Percentiles rank a stretch among this genome's conserved stretches.
Evolutionary conservation across 2,329 filamentous ascomycete species (phyloP).

Genomic region (Cercospora citrullina): DNA sequence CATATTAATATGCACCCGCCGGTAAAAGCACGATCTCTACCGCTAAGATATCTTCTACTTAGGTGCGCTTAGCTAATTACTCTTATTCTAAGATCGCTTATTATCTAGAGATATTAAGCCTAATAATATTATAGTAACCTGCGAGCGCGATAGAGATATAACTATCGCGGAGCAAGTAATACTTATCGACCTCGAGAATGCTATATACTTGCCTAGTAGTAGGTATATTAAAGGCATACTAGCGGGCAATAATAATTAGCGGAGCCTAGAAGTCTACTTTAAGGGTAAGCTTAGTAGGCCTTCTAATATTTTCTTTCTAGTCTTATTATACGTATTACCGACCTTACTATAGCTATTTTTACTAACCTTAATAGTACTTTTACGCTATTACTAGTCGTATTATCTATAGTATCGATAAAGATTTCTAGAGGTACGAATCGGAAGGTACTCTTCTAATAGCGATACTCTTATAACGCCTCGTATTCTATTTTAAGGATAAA

Average conservation of each 20-base stretch:
- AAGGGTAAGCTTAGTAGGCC: slow-evolving; percentile 36
- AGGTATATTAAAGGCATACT: slow-evolving; percentile 36
- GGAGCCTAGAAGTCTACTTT: slow-evolving; percentile 37
- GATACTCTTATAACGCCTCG: slow-evolving; percentile 35
- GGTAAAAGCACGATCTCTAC: neutral
- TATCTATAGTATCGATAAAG: slow-evolving; percentile 34
- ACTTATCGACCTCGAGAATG: slow-evolving; percentile 38
- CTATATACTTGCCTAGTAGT: slow-evolving; percentile 39
- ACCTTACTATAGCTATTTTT: too few relatives aligned
- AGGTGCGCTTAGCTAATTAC: neutral
- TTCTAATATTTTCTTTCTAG: slow-evolving; percentile 38
- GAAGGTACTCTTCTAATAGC: slow-evolving; percentile 32
- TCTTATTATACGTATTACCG: slow-evolving; percentile 18
- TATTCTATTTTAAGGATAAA: slow-evolving; percentile 36
- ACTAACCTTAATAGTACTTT: slow-evolving; percentile 7
- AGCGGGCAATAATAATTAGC: slow-evolving; percentile 38
- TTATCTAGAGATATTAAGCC: slow-evolving; percentile 34
- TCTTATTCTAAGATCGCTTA: neutral
- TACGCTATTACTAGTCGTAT: slow-evolving; percentile 29
- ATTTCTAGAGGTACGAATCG: slow-evolving; percentile 28
- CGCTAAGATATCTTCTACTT: neutral
- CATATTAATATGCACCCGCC: neutral
- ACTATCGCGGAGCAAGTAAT: slow-evolving; percentile 30
- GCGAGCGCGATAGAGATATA: slow-evolving; percentile 19
- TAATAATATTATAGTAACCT: slow-evolving; percentile 36